phyloP scores from a whole-genome alignment of 2,329 filamentous ascomycete species.

The Neonectria ditissima region DNA sequence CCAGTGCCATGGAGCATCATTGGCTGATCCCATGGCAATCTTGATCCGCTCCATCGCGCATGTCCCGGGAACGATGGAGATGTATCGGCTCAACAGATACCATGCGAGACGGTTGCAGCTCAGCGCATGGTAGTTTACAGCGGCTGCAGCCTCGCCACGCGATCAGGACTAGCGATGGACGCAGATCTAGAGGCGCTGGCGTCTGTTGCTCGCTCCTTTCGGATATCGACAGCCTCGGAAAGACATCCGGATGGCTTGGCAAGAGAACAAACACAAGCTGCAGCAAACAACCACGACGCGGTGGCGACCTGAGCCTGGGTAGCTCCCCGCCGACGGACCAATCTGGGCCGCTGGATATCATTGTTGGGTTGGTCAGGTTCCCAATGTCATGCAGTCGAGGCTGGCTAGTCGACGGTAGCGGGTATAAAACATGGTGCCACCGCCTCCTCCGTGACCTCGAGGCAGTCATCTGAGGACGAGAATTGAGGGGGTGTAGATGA shows the following conservation, averaged over 20 bases:
- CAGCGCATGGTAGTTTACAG: not conserved
- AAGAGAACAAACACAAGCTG: not conserved
- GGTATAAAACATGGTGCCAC: constrained; percentile 23
- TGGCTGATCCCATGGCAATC: not conserved
- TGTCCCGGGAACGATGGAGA: constrained; percentile 9
- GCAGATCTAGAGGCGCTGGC: constrained; percentile 9
- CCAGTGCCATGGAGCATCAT: not conserved
- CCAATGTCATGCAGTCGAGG: constrained; percentile 19
- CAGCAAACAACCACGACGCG: not conserved
- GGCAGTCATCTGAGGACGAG: constrained; percentile 5
- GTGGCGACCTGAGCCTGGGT: not conserved
- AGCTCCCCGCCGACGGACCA: not conserved
- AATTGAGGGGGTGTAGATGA: constrained; percentile 2
- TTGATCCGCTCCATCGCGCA: not conserved
- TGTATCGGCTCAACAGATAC: not conserved
- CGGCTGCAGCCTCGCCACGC: constrained; percentile 7
- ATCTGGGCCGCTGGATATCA: constrained; percentile 20
- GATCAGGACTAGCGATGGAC: not conserved
- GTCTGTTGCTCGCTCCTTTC: constrained; percentile 8
- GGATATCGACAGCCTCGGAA: constrained; percentile 1
- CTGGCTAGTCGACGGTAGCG: constrained; percentile 1
- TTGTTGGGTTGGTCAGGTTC: constrained; percentile 1
- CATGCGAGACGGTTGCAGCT: not conserved
- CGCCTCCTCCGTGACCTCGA: constrained; percentile 11
- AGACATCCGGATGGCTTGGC: constrained; percentile 9